Percentiles rank a stretch among this genome's conserved stretches.
Evolutionary conservation across 2,329 filamentous ascomycete genomes (phyloP).

Genomic region (Alternaria burnsii): DNA sequence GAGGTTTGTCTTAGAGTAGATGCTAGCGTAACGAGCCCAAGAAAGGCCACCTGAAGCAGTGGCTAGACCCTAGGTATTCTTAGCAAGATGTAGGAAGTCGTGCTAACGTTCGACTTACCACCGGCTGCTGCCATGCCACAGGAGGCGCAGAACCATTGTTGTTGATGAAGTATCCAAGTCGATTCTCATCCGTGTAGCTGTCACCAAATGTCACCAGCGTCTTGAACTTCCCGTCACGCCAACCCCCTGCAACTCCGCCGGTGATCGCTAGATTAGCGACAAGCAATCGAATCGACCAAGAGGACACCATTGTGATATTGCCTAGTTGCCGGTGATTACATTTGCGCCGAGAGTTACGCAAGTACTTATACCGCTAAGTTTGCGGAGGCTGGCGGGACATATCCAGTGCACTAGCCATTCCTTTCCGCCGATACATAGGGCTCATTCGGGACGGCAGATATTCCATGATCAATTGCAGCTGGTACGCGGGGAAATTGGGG

Average conservation of each 20-base stretch:
- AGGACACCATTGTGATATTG: conserved; percentile 30
- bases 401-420: conserved; percentile 17
- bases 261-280: conserved; percentile 31
- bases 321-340: conserved; percentile 4
- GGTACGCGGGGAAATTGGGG: conserved; percentile 24
- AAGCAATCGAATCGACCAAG: conserved; percentile 32
- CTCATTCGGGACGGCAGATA: conserved; percentile 5
- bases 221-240: conserved; percentile 61
- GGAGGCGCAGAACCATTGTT: conserved; percentile 68
- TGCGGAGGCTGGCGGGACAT: conserved; percentile 9
- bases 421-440: conserved; percentile 21
- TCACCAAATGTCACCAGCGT: conserved; percentile 76
- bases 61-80: conserved; percentile 50
- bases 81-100: conserved; percentile 3
- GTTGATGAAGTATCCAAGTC: conserved; percentile 68
- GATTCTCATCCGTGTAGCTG: conserved; percentile 78
- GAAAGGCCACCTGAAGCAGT: conserved; percentile 72
- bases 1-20: conserved; percentile 63
- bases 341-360: background rate
- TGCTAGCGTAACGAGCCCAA: conserved; percentile 73
- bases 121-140: conserved; percentile 63
- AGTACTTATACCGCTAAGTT: conserved; percentile 28
- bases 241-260: conserved; percentile 30
- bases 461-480: conserved; percentile 23
- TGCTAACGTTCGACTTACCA: conserved; percentile 42